These are phyloP conservation scores for Entonaema liquescens DNA, from an alignment of 495 filamentous ascomycete genomes.

Conservation along the genomic window DNA sequence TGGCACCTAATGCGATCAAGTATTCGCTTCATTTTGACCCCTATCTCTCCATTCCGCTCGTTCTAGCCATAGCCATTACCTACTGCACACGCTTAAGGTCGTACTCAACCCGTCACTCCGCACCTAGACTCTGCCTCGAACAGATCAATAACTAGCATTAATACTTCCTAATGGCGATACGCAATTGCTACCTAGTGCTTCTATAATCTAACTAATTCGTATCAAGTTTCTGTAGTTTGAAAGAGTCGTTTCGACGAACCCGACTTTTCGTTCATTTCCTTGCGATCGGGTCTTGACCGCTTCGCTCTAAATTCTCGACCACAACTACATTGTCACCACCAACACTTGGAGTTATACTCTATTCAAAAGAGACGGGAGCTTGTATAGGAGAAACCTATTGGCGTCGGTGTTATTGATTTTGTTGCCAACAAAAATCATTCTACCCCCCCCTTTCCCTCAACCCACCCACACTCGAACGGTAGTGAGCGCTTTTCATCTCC, in stretches of 20 bases:
- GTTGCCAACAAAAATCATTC: constrained; percentile 32
- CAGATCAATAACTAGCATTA: constrained; percentile 9
- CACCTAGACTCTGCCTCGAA: constrained; percentile 31
- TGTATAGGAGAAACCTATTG: constrained; percentile 25
- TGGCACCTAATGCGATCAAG: constrained; percentile 51
- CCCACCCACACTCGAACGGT: constrained; percentile 26
- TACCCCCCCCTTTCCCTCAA: constrained; percentile 23
- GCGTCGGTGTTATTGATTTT: constrained; percentile 38
- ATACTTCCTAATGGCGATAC: neutral
- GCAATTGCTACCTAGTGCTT: neutral
- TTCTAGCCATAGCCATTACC: constrained; percentile 21
- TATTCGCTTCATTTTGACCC: constrained; percentile 32
- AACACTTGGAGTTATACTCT: constrained; percentile 14
- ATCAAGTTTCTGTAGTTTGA: constrained; percentile 13
- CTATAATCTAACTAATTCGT: constrained; percentile 10
- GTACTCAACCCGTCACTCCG: constrained; percentile 25
- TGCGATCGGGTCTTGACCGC: constrained; percentile 46
- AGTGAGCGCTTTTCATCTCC: constrained; percentile 46
- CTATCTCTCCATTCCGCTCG: constrained; percentile 18
- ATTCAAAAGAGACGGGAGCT: constrained; percentile 16
- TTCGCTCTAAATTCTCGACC: constrained; percentile 18
- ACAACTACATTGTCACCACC: constrained; percentile 26
- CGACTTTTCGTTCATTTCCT: constrained; percentile 26
- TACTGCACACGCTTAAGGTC: constrained; percentile 8
- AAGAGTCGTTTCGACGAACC: constrained; percentile 20